Evolutionary conservation across 2,329 filamentous ascomycete species (phyloP).

Genomic region (Penicillium nordicum): DNA sequence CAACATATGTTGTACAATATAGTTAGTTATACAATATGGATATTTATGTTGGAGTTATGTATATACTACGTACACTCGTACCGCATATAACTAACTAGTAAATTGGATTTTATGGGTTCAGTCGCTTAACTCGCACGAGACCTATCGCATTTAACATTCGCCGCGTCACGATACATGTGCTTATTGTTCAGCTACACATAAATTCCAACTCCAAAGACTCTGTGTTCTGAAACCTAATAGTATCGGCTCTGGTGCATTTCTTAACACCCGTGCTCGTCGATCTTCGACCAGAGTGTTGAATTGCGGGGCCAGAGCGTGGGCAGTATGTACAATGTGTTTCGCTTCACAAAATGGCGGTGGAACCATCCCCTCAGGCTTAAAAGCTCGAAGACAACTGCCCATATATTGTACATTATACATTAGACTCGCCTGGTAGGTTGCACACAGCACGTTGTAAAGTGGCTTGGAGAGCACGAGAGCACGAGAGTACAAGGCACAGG

Average conservation of each 20-base stretch:
- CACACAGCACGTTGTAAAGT: background rate
- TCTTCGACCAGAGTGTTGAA: conserved; percentile 12
- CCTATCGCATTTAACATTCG: conserved; percentile 16
- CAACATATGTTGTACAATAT: background rate
- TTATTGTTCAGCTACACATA: conserved; percentile 8
- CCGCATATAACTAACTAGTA: background rate
- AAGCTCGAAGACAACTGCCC: background rate
- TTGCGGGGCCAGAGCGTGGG: conserved; percentile 15
- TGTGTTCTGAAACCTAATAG: background rate
- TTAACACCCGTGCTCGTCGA: conserved; percentile 11
- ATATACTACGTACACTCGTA: background rate
- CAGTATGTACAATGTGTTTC: background rate
- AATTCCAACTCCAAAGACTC: conserved; percentile 8
- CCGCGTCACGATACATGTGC: conserved; percentile 17
- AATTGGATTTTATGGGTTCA: background rate
- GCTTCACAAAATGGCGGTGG: conserved; percentile 9
- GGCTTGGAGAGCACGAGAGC: background rate
- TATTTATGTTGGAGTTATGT: background rate
- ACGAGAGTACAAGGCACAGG: background rate
- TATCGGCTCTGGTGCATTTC: background rate
- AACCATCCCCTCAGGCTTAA: background rate
- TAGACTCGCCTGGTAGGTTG: background rate
- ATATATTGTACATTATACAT: background rate
- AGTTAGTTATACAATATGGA: too few relatives aligned
- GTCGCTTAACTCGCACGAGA: conserved; percentile 10